Evolutionary conservation across 306 rosid species (phyloP).

Genomic region (cucumber (Cucumis sativus)): Cucumber_9930_V3 NC_026660.2:17353501-17354000

Average conservation of each 20-base stretch:
- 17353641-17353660: background rate
- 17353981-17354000: background rate
- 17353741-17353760: background rate
- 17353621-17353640: conserved; percentile 89
- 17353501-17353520: conserved; percentile 6
- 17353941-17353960: background rate
- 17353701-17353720: background rate
- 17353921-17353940: background rate
- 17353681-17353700: background rate
- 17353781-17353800: background rate
- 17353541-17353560: conserved; percentile 96
- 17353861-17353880: background rate
- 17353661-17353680: background rate
- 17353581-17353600: conserved; percentile 82
- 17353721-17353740: background rate
- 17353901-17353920: background rate
- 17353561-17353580: conserved; percentile 93
- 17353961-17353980: background rate
- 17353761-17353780: background rate
- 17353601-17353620: conserved; percentile 75
- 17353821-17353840: background rate
- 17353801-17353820: background rate
- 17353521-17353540: conserved; percentile 10
- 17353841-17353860: background rate
- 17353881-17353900: background rate